phyloP scores from a whole-genome alignment of 2,329 filamentous ascomycete species.

The Huntiella decipiens region DNA sequence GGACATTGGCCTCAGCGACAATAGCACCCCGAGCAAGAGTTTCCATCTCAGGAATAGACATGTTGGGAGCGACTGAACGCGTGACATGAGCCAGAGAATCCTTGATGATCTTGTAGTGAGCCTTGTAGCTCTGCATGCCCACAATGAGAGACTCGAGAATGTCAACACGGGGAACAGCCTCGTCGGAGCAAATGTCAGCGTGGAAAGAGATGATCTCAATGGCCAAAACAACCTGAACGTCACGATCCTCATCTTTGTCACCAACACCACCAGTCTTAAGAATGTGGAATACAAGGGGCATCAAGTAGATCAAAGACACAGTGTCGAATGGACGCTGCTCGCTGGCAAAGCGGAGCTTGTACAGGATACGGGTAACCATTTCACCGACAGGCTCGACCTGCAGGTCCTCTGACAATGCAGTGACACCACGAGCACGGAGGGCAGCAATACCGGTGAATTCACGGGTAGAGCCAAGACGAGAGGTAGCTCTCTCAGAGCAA shows the following conservation, averaged over 20 bases:
- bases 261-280: slow-evolving; percentile 65
- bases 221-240: slow-evolving; percentile 76
- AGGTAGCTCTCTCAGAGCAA: slow-evolving; percentile 56
- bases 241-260: slow-evolving; percentile 53
- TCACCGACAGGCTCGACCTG: slow-evolving; percentile 66
- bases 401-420: slow-evolving; percentile 51
- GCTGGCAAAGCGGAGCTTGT: slow-evolving; percentile 72
- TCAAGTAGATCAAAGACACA: slow-evolving; percentile 69
- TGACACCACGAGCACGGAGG: slow-evolving; percentile 57
- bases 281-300: slow-evolving; percentile 65
- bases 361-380: slow-evolving; percentile 73
- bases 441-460: slow-evolving; percentile 78
- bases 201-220: slow-evolving; percentile 82
- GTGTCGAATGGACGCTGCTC: slow-evolving; percentile 89
- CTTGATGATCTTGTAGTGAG: slow-evolving; percentile 89
- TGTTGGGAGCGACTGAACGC: slow-evolving; percentile 67
- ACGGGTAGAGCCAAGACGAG: slow-evolving; percentile 55
- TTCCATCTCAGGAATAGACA: slow-evolving; percentile 50
- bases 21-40: slow-evolving; percentile 63
- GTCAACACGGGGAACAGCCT: slow-evolving; percentile 55
- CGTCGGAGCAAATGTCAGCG: slow-evolving; percentile 57
- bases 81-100: slow-evolving; percentile 80
- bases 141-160: slow-evolving; percentile 53
- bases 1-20: slow-evolving; percentile 59
- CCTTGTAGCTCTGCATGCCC: slow-evolving; percentile 74